Evolutionary conservation across 306 rosid species (phyloP).

Genomic region (Cicer chorassanicum): DNA sequence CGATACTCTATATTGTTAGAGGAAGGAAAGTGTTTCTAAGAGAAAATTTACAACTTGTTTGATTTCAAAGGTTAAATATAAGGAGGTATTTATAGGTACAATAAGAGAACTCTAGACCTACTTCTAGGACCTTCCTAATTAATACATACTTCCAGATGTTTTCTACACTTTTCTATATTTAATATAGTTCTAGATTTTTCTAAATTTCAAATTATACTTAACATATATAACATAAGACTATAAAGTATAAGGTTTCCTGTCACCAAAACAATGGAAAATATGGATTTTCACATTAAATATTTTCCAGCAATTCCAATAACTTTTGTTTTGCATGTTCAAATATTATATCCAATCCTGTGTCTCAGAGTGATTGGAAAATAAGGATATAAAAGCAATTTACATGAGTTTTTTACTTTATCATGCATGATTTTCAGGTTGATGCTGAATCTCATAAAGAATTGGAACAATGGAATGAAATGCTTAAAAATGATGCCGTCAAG

Average conservation of each 20-base stretch:
- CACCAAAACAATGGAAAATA: constrained; percentile 1
- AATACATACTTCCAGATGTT: too few species aligned
- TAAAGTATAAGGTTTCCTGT: constrained; percentile 2
- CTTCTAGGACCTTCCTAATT: too few species aligned
- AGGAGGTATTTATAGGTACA: too few species aligned
- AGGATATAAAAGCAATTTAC: constrained; percentile 12
- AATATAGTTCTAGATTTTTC: too few species aligned
- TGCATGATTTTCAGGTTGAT: constrained; percentile 65
- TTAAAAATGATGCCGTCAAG: constrained; percentile 81
- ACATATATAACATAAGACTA: constrained; percentile 4
- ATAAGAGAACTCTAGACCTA: too few species aligned
- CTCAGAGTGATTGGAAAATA: constrained; percentile 24
- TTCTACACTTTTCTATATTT: too few species aligned
- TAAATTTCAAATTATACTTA: too few species aligned
- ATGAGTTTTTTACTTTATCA: constrained; percentile 25
- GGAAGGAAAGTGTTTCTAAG: too few species aligned
- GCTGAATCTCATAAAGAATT: constrained; percentile 86
- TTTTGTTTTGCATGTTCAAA: constrained; percentile 19
- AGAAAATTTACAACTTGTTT: too few species aligned
- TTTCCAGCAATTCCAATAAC: constrained; percentile 13
- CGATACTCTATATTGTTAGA: not conserved
- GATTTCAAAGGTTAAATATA: too few species aligned
- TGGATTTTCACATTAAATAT: not conserved
- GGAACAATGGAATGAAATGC: constrained; percentile 98
- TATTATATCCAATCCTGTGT: constrained; percentile 13